Base-by-base conservation (phyloP, 768 basidiomycete species). In the Clathrus columnatus region DNA sequence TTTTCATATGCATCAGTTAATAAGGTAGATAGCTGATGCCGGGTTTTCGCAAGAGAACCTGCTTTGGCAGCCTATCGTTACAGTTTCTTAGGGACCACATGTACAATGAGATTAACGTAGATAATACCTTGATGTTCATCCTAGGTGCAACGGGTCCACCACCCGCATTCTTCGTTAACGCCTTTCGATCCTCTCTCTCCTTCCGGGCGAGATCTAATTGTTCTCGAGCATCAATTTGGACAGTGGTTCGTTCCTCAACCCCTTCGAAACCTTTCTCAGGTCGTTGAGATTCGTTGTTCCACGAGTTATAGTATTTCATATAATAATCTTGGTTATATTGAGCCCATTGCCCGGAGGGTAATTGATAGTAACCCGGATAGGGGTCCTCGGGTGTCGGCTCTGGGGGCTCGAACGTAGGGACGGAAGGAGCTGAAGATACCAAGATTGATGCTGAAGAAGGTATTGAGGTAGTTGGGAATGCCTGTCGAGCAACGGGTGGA, bases 331-430 rank as follows among this genome's bases (percentile, higher is more conserved):
- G 68, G 50, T 92, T 87, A 63, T 91, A 76, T 0, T 83, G 80
- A 23, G 80, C 84, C 82, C 90, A 94, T 29, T 76, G 68, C 17
- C 91, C 91, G 6, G 87, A 85, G 0, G 91, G 88, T 18, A 86
- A 75, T 52, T 84, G 82, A 61, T 92, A 91, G 70, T 92, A 93
- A 5, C 91, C 91, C 0, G 91, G 91, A 66, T 91, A 90, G 16
- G 80, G 79, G 63, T 92, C 91, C 7, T 74, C 73, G 3, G 80
- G 78, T 5, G 82, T 84, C 1, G 91, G 90, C 51, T 84, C 81
- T 0, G 88, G 90, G 0, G 83, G 80, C 42, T 78, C 73, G 60
- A 84, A 90, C 44, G 79, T 80, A 5, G 84, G 77, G 10, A 91
- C 66, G 14, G 67, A 67, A 4, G 89, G 89, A 0, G 90, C 89